A percentile compares a stretch with the other conserved stretches of the same genome.
These are phyloP conservation scores for Pyrenophora seminiperda DNA, from an alignment of 2,329 filamentous ascomycete species.

Conservation along the genomic window DNA sequence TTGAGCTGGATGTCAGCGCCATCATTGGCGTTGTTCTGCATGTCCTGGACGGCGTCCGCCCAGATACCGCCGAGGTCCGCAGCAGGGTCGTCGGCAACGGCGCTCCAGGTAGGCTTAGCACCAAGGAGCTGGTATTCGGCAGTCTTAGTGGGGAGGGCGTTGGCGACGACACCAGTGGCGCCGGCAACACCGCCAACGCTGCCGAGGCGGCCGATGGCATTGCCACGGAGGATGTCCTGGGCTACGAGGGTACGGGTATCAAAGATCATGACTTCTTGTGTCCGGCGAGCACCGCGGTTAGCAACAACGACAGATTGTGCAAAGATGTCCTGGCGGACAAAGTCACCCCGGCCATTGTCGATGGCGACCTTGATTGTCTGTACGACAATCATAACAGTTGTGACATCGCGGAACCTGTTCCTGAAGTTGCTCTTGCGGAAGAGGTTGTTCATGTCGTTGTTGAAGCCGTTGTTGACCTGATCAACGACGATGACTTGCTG, in stretches of 20 bases:
- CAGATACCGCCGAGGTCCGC: conserved; percentile 34
- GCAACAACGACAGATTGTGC: conserved; percentile 37
- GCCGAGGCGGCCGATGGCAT: conserved; percentile 19
- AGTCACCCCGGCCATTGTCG: conserved; percentile 32
- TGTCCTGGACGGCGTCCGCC: conserved; percentile 33
- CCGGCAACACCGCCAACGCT: conserved; percentile 21
- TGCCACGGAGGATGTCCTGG: conserved; percentile 31
- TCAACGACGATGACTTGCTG: conserved; percentile 38
- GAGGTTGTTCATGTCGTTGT: conserved; percentile 39
- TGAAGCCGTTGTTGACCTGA: conserved; percentile 37
- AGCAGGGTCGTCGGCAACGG: conserved; percentile 36
- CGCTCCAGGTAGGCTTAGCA: conserved; percentile 33
- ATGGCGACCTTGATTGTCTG: conserved; percentile 38
- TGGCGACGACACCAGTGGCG: conserved; percentile 14
- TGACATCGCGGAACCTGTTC: conserved; percentile 24
- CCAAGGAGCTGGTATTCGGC: conserved; percentile 35
- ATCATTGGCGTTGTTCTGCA: conserved; percentile 32
- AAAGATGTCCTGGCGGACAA: conserved; percentile 34
- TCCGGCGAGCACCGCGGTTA: conserved; percentile 32
- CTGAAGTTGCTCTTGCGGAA: conserved; percentile 38
- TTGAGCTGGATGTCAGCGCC: conserved; percentile 31
- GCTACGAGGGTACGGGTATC: conserved; percentile 33
- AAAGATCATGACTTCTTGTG: conserved; percentile 41
- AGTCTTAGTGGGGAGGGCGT: conserved; percentile 30
- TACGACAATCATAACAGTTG: conserved; percentile 39